Conservation (phyloP, 2,329 filamentous ascomycete genomes). For the Colletotrichum falcatum region DNA sequence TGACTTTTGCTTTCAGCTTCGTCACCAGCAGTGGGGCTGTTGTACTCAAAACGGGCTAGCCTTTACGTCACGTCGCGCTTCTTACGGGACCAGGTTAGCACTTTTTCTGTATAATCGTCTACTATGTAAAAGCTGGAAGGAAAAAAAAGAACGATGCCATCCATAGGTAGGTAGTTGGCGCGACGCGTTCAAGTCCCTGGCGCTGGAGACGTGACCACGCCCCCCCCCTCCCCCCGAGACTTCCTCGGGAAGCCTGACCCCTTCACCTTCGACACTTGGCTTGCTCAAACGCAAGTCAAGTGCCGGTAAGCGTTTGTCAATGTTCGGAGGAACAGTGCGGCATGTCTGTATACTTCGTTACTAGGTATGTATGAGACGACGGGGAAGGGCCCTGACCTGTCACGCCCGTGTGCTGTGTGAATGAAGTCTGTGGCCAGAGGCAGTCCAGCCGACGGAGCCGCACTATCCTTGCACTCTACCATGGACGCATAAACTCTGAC, state of each 20-base stretch:
- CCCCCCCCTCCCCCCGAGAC: too few species aligned
- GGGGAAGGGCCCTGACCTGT: constrained; percentile 36
- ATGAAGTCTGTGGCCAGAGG: constrained; percentile 22
- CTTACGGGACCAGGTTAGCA: constrained; percentile 15
- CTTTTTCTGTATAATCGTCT: neutral
- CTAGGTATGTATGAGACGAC: constrained; percentile 40
- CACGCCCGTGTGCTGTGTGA: constrained; percentile 6
- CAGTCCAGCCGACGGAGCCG: constrained; percentile 12
- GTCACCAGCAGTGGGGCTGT: constrained; percentile 9
- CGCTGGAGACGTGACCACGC: constrained; percentile 23
- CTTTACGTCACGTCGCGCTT: constrained; percentile 32
- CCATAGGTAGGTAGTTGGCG: too few species aligned
- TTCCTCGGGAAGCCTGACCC: constrained; percentile 1
- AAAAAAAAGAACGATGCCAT: too few species aligned
- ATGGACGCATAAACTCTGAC: constrained; percentile 31
- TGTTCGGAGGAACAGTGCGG: constrained; percentile 26
- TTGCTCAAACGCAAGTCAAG: neutral
- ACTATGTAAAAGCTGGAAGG: too few species aligned
- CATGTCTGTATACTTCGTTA: too few species aligned
- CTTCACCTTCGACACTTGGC: neutral
- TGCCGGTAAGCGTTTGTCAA: constrained; percentile 4
- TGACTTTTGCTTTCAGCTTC: constrained; percentile 5
- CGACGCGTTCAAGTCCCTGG: neutral
- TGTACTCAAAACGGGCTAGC: constrained; percentile 38
- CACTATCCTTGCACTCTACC: constrained; percentile 30